Evolutionary conservation across 305 asterid genomes (phyloP), one percentile per base, ranked within the genome.

Genomic region (Rubia peregrina): DNA sequence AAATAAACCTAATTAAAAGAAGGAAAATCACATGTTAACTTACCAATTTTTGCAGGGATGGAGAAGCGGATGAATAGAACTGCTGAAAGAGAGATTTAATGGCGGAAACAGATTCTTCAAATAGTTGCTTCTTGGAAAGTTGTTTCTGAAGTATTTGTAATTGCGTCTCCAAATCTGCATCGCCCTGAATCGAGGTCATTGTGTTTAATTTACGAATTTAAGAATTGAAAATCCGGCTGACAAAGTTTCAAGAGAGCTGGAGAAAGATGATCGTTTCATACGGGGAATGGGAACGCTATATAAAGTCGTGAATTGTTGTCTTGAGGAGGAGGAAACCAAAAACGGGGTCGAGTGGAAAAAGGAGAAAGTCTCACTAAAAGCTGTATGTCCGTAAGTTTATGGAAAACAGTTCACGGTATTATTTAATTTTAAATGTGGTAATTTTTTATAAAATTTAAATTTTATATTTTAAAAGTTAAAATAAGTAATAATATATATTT

Each of bases 81-180:
- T 88, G 79, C n/a, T 70, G 86, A 67, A 89, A 85, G 61, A 93
- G 96, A 68, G 96, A 84, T 85, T 85, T 78, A 77, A 88, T 83
- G 41, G 87, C 69, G 73, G 83, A 78, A 44, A 91, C 88, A 17
- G 96, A 86, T 74, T 82, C 95, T 84, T 93, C 98, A 49, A 93
- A 93, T 79, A 78, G 63, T 74, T 86, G 85, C 76, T 91, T 93
- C 86, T 91, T 91, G 49, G 79, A 86, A 17, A 93, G 85, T 76
- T 85, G 90, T 71, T 83, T 91, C 85, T 93, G 96, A 76, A 91
- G 84, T 73, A 88, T 90, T 61, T 81, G 86, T 73, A 93, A 81
- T 74, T 76, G 83, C 79, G 74, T 84, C 78, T 84, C 85, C 22
- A 93, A 73, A 70, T 76, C 87, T 7, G 86, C 67, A 66, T 72